Evolutionary conservation across 2,329 filamentous ascomycete species (phyloP).

Genomic region (Pezicula carpinea): DNA sequence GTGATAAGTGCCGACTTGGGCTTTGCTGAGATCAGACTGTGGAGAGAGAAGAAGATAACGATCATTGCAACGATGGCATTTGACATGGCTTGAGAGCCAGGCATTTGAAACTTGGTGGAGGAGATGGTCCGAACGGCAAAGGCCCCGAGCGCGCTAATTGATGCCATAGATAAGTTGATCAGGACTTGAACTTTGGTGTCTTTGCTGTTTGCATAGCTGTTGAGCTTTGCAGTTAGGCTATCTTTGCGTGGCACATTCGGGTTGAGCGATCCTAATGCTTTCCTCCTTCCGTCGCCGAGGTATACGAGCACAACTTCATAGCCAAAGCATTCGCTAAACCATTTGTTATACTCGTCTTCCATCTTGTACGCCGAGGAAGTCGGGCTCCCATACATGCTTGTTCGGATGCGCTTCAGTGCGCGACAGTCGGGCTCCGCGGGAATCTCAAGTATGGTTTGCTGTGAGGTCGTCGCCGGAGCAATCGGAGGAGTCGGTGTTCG

Average conservation of each 20-base stretch:
- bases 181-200: slow-evolving; percentile 38
- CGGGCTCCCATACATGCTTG: slow-evolving; percentile 54
- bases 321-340: slow-evolving; percentile 66
- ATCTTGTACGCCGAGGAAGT: slow-evolving; percentile 55
- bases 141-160: background rate
- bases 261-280: slow-evolving; percentile 5
- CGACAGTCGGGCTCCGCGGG: slow-evolving; percentile 49
- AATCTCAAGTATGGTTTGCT: slow-evolving; percentile 39
- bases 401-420: slow-evolving; percentile 40
- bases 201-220: slow-evolving; percentile 19
- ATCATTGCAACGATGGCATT: background rate
- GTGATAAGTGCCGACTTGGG: slow-evolving; percentile 16
- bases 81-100: background rate
- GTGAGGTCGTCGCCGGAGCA: slow-evolving; percentile 22
- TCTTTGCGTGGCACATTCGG: slow-evolving; percentile 4
- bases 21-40: background rate
- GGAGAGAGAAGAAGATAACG: background rate
- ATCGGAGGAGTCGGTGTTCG: slow-evolving; percentile 28
- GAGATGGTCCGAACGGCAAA: background rate
- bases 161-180: background rate
- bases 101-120: background rate
- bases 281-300: slow-evolving; percentile 10
- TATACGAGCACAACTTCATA: slow-evolving; percentile 57
- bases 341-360: slow-evolving; percentile 52
- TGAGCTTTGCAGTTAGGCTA: slow-evolving; percentile 1